Conservation (phyloP, 1,284 basidiomycete species). For the Gastroboletus turbinatus region DNA sequence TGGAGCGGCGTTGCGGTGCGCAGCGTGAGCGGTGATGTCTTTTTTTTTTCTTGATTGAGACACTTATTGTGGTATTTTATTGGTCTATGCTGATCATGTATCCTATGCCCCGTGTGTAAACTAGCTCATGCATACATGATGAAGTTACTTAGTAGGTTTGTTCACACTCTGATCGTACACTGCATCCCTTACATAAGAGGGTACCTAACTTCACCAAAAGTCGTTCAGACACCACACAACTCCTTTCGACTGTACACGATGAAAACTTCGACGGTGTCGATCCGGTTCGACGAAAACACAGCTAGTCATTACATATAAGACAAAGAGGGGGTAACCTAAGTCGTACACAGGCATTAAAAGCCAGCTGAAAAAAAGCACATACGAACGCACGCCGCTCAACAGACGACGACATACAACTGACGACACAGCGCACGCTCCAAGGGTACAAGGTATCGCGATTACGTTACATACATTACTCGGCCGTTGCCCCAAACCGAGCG, state of each 20-base stretch:
- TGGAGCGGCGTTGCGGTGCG: constrained; percentile 72
- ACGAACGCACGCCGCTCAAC: background rate
- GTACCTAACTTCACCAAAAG: background rate
- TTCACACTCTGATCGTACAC: too few species aligned
- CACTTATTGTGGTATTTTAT: constrained; percentile 5
- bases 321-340: constrained; percentile 11
- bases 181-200: too few species aligned
- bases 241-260: background rate
- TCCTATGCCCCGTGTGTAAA: background rate
- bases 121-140: background rate
- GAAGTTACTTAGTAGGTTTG: background rate
- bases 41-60: background rate
- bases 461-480: constrained; percentile 22
- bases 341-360: constrained; percentile 7
- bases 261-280: too few species aligned
- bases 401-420: background rate
- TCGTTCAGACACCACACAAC: background rate
- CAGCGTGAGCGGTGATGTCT: constrained; percentile 21
- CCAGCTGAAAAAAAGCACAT: constrained; percentile 9
- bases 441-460: constrained; percentile 24
- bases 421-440: background rate
- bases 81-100: constrained; percentile 9
- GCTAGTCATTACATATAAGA: constrained; percentile 18
- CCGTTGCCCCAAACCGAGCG: constrained; percentile 1
- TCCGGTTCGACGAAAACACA: background rate